phyloP scores from a whole-genome alignment of 2,329 filamentous ascomycete genomes.

The Trichoderma sp. region DNA sequence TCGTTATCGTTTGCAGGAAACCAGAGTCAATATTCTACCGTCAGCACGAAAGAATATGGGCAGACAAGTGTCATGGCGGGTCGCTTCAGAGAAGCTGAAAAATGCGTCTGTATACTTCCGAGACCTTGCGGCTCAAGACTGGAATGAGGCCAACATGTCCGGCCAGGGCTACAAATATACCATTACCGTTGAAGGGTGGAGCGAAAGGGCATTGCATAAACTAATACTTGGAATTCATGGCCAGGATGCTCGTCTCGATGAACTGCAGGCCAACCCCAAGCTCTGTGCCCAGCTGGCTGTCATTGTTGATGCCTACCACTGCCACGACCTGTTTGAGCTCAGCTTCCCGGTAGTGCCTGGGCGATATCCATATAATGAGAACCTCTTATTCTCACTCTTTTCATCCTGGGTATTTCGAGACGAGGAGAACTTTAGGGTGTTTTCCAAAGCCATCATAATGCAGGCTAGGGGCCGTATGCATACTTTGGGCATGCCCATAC shows the following conservation, averaged over 20 bases:
- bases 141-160: conserved; percentile 13
- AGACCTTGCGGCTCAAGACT: conserved; percentile 22
- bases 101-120: conserved; percentile 34
- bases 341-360: background rate
- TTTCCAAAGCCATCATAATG: background rate
- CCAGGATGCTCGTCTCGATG: conserved; percentile 41
- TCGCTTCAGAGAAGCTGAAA: conserved; percentile 41
- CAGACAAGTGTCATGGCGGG: conserved; percentile 23
- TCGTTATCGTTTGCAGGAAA: background rate
- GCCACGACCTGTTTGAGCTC: conserved; percentile 41
- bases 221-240: conserved; percentile 49
- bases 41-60: background rate
- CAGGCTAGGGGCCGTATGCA: conserved; percentile 14
- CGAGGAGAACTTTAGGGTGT: background rate
- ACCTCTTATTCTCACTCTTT: conserved; percentile 1
- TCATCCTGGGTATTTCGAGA: conserved; percentile 13
- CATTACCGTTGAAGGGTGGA: conserved; percentile 28
- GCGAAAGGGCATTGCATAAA: conserved; percentile 43
- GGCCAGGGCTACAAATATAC: conserved; percentile 8
- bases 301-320: conserved; percentile 47
- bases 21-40: background rate
- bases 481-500: background rate
- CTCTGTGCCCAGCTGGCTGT: conserved; percentile 46
- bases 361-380: background rate
- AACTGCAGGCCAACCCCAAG: conserved; percentile 38